Evolutionary conservation across 306 rosid species (phyloP), one percentile per base, ranked within the genome.

Genomic region (Alnus rubra): DNA sequence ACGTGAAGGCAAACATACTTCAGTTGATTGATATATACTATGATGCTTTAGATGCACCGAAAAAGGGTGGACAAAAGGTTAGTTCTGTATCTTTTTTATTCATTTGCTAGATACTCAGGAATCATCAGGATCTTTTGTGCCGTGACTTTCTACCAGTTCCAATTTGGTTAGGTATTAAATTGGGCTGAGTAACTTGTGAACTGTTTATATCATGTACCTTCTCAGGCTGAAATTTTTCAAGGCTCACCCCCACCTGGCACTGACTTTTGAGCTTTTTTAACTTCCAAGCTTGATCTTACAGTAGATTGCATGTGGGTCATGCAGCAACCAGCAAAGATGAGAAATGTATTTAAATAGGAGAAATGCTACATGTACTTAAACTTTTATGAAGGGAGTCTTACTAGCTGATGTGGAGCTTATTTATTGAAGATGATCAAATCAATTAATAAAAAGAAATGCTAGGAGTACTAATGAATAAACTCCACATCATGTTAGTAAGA

Each of bases 41-140:
- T 51, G 84, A 82, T 45, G 98, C 96, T 71, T 42, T 92, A 50
- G 97, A 94, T 68, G 97, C 97, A 37, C 90, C 94, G 0, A 92
- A 94, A 76, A 79, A 87, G 52, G 92, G 93, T 31, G 89, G 84
- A 68, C 75, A 3, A 77, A 87, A 87, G 97, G 98, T 94, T 79
- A 82, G 93, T 80, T 71, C n/a, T 73, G 71, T 71, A 23, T 70
- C 28, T 44, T 50, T 8, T 45, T 76, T 78, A 97, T 97, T 94
- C 51, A 9, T 44, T 82, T 75, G 33, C 74, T 45, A 39, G 56
- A 9, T 47, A 35, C 19, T 73, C 48, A 5, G 28, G 28, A 16
- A 63, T 55, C 28, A 55, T 3, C 8, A 55, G 30, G n/a, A 52
- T 52, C 56, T 52, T 52, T 13, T 52, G n/a, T 52, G 7, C 12